Evolutionary conservation across 371 early-diverging fungal species (phyloP).

Genomic region (Mucor mucedo): DNA sequence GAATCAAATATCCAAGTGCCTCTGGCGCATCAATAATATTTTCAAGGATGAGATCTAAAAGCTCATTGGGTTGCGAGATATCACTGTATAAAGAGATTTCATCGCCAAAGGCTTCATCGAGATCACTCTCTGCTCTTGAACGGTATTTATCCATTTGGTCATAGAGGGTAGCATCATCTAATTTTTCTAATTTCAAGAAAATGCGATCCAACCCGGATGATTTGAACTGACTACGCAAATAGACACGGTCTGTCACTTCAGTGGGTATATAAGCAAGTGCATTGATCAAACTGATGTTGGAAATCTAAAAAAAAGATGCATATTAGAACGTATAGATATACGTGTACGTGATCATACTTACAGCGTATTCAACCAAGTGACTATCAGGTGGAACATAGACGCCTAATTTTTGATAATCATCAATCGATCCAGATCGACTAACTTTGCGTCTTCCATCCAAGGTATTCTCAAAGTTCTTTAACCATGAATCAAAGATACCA

Average conservation of each 20-base stretch:
- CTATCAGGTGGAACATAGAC: slow-evolving; percentile 62
- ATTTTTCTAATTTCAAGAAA: slow-evolving; percentile 62
- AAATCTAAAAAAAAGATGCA: slow-evolving; percentile 44
- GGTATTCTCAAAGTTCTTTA: slow-evolving; percentile 70
- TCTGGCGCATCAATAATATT: slow-evolving; percentile 61
- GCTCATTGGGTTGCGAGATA: slow-evolving; percentile 68
- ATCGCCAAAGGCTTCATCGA: slow-evolving; percentile 43
- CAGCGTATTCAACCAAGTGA: slow-evolving; percentile 73
- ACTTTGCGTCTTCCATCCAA: slow-evolving; percentile 73
- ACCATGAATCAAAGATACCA: slow-evolving; percentile 76
- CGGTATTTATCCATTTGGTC: slow-evolving; percentile 75
- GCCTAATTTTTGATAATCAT: slow-evolving; percentile 63
- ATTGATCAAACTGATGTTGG: slow-evolving; percentile 78
- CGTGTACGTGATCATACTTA: slow-evolving; percentile 25
- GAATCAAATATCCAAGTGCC: slow-evolving; percentile 66
- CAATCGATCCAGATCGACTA: slow-evolving; percentile 66
- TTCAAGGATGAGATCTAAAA: slow-evolving; percentile 67
- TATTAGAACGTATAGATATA: neutral
- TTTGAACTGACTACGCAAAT: slow-evolving; percentile 73
- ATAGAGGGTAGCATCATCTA: slow-evolving; percentile 67
- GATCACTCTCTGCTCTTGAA: slow-evolving; percentile 71
- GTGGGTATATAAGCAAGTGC: slow-evolving; percentile 74
- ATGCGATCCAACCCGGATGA: slow-evolving; percentile 63
- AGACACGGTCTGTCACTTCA: slow-evolving; percentile 70
- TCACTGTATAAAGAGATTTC: slow-evolving; percentile 43